Percentiles rank a stretch among this genome's conserved stretches.
These are phyloP conservation scores for Pseudovirgaria hyperparasitica DNA, from an alignment of 2,329 filamentous ascomycete genomes.

Conservation along the genomic window DNA sequence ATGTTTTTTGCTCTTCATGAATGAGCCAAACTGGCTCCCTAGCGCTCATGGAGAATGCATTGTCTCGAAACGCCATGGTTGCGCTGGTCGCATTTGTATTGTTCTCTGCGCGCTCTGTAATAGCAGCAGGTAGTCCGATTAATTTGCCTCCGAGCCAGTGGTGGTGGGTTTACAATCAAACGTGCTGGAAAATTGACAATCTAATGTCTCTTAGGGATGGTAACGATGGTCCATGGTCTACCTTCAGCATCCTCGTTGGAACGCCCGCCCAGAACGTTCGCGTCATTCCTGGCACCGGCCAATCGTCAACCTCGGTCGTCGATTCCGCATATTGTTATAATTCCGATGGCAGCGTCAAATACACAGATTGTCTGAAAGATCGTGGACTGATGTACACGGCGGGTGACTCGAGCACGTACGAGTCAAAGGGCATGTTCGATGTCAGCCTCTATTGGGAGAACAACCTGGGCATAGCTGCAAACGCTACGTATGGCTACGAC, in stretches of 20 bases:
- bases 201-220: constrained; percentile 13
- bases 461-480: constrained; percentile 14
- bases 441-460: constrained; percentile 15
- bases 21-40: too few species aligned
- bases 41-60: too few species aligned
- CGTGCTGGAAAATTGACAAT: not conserved
- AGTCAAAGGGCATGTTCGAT: constrained; percentile 17
- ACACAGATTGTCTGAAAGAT: constrained; percentile 13
- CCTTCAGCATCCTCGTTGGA: constrained; percentile 18
- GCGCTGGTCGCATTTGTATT: too few species aligned
- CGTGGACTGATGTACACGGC: constrained; percentile 18
- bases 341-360: constrained; percentile 9
- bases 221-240: constrained; percentile 19
- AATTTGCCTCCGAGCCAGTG: constrained; percentile 13
- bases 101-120: too few species aligned
- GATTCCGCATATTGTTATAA: constrained; percentile 19
- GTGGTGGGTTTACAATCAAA: constrained; percentile 8
- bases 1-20: too few species aligned
- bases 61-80: too few species aligned
- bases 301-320: constrained; percentile 22
- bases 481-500: constrained; percentile 24
- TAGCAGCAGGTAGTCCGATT: constrained; percentile 11
- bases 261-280: constrained; percentile 16
- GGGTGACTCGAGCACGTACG: constrained; percentile 21
- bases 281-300: constrained; percentile 17